Evolutionary conservation across 208 protist species (phyloP).

Genomic region (Phytomonas francai): DNA sequence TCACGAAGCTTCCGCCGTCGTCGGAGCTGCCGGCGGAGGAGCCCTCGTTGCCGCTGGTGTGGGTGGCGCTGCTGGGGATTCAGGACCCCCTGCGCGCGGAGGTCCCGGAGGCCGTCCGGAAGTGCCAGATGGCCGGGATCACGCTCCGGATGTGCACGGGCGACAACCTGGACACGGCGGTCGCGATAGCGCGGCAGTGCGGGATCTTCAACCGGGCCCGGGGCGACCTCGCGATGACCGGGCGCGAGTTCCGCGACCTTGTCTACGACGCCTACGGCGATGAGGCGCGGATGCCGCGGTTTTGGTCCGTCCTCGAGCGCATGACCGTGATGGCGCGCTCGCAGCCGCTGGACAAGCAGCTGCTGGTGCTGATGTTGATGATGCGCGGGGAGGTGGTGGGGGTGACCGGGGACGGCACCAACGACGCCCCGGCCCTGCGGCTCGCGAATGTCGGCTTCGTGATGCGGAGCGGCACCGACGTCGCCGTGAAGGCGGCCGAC

Average conservation of each 20-base stretch:
- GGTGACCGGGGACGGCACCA: slow-evolving; percentile 95
- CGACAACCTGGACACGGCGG: slow-evolving; percentile 91
- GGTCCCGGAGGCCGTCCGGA: slow-evolving; percentile 81
- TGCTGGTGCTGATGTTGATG: slow-evolving; percentile 82
- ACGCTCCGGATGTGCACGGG: slow-evolving; percentile 96
- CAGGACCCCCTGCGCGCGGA: slow-evolving; percentile 93
- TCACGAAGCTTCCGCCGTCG: slow-evolving; percentile 19
- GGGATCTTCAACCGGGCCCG: slow-evolving; percentile 67
- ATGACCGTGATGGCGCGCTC: slow-evolving; percentile 87
- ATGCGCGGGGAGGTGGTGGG: slow-evolving; percentile 65
- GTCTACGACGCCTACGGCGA: slow-evolving; percentile 71
- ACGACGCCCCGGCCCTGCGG: slow-evolving; percentile 96
- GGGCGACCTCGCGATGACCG: slow-evolving; percentile 82
- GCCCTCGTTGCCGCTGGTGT: slow-evolving; percentile 76
- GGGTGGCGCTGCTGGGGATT: slow-evolving; percentile 92
- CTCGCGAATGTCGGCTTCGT: slow-evolving; percentile 95
- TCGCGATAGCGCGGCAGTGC: slow-evolving; percentile 91
- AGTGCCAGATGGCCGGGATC: slow-evolving; percentile 92
- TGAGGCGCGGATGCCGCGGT: slow-evolving; percentile 58
- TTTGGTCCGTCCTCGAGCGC: slow-evolving; percentile 58
- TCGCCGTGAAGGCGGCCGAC: slow-evolving; percentile 90
- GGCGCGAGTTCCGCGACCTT: slow-evolving; percentile 83
- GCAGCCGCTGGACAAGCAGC: slow-evolving; percentile 84
- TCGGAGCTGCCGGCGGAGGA: slow-evolving; percentile 42
- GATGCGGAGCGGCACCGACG: slow-evolving; percentile 96